These are phyloP conservation scores for Pseudozyma sp. DNA, from an alignment of 1,284 basidiomycete species.

Conservation along the genomic window DNA sequence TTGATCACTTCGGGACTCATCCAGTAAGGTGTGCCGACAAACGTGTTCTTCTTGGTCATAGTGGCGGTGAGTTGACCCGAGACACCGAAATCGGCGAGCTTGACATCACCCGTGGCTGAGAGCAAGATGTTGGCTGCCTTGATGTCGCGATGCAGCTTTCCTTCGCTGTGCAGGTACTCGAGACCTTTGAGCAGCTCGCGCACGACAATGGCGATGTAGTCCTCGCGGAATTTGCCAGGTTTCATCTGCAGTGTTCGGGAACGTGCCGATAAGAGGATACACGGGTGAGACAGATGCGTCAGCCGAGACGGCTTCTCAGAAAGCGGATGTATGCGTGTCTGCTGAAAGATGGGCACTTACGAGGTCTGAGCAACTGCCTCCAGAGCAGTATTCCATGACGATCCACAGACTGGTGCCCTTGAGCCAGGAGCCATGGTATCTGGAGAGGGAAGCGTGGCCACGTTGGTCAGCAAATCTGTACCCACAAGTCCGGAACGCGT, in stretches of 20 bases:
- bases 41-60: slow-evolving; percentile 94
- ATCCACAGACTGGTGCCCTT: slow-evolving; percentile 96
- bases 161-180: slow-evolving; percentile 94
- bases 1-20: slow-evolving; percentile 99
- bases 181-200: slow-evolving; percentile 90
- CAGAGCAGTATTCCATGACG: slow-evolving; percentile 90
- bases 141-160: slow-evolving; percentile 97
- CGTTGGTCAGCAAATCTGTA: not conserved
- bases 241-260: slow-evolving; percentile 80
- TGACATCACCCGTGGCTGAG: slow-evolving; percentile 94
- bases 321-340: slow-evolving; percentile 6
- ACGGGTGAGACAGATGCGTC: slow-evolving; percentile 21
- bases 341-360: slow-evolving; percentile 57
- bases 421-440: slow-evolving; percentile 94
- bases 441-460: slow-evolving; percentile 65
- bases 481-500: not conserved
- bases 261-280: not conserved
- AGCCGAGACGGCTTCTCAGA: not conserved
- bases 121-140: slow-evolving; percentile 97
- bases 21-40: slow-evolving; percentile 81
- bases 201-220: slow-evolving; percentile 97
- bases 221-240: slow-evolving; percentile 94
- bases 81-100: slow-evolving; percentile 98
- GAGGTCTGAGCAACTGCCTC: slow-evolving; percentile 73
- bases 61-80: slow-evolving; percentile 94